Evolutionary conservation across 345 rosid genomes (phyloP).

Genomic region (Aurinia saxatilis): DNA sequence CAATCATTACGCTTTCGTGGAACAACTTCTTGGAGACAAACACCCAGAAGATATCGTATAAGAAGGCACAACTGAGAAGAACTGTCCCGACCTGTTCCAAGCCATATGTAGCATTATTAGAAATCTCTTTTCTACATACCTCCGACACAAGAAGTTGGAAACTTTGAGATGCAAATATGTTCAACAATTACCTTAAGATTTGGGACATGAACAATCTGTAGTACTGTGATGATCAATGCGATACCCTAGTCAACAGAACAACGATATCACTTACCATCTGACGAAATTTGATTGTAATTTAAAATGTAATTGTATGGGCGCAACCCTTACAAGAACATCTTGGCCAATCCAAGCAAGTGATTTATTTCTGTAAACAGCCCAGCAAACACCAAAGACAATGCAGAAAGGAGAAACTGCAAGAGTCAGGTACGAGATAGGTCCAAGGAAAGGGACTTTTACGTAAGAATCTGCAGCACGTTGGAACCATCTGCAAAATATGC

Average conservation of each 20-base stretch:
- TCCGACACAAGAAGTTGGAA: no score
- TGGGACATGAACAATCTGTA: conserved; percentile 93
- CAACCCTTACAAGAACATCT: conserved; percentile 79
- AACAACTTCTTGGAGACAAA: conserved; percentile 89
- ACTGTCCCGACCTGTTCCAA: conserved; percentile 88
- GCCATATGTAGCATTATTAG: no score
- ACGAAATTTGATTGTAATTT: not conserved
- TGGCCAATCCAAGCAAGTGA: conserved; percentile 97
- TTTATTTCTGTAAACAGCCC: conserved; percentile 67
- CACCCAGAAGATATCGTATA: conserved; percentile 99
- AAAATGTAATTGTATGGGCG: conserved; percentile 4
- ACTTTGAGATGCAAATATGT: not conserved
- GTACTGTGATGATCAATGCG: conserved; percentile 85
- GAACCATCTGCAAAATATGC: conserved; percentile 62
- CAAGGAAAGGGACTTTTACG: conserved; percentile 79
- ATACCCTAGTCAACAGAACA: conserved; percentile 59
- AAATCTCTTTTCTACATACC: no score
- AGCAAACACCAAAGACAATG: conserved; percentile 74
- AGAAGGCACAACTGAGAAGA: conserved; percentile 92
- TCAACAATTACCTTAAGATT: conserved; percentile 88
- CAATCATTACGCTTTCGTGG: conserved; percentile 98
- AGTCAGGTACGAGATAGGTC: conserved; percentile 80
- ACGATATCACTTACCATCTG: not conserved
- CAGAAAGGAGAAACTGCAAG: conserved; percentile 91
- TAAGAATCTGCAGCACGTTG: conserved; percentile 52